Evolutionary conservation across 805 yeast species (phyloP), one percentile per base, ranked within the genome.

Genomic region (Danielozyma ontarioensis): DNA sequence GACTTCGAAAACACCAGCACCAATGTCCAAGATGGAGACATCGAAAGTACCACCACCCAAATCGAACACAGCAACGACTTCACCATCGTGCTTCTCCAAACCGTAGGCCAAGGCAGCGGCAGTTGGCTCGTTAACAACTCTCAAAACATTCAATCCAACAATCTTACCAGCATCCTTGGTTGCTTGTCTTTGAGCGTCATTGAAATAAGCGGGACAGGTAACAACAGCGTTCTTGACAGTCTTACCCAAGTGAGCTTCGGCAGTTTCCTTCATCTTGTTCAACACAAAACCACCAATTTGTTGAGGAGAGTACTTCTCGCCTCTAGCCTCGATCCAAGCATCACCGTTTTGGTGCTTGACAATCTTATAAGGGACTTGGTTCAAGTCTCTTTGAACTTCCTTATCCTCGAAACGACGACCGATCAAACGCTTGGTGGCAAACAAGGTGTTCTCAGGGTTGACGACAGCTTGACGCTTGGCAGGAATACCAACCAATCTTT

Each of bases 41-140:
- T 88, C 97, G 63, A 88, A 88, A 55, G 97, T 88, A 80, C 97
- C 97, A 67, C 97, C 97, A 80, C 97, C 97, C 58, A 88, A 76
- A 70, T 88, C 97, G 72, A 89, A 88, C 47, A 88, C 97, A 42
- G 97, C 97, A 52, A 88, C 95, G 42, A 83, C 83, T 68, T 80
- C 81, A 56, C 80, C 74, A 48, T 74, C 78, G 55, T 80, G 83
- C 58, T 72, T 77, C 70, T 87, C 96, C 55, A 87, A 73, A 70
- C 96, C 96, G 67, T 87, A 87, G 45, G 96, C 96, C 55, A 87
- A 72, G 44, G 96, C 96, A 45, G 96, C 93, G 44, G 93, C 93
- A 44, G 93, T 83, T 53, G 94, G 94, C 74, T 83, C 94, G 72
- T 83, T 83, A 45, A 83, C 93, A 45, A 83, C 94, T 68, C 94